Evolutionary conservation across 139 green algal species (phyloP).

Genomic region (Coelastrella sp.): DNA sequence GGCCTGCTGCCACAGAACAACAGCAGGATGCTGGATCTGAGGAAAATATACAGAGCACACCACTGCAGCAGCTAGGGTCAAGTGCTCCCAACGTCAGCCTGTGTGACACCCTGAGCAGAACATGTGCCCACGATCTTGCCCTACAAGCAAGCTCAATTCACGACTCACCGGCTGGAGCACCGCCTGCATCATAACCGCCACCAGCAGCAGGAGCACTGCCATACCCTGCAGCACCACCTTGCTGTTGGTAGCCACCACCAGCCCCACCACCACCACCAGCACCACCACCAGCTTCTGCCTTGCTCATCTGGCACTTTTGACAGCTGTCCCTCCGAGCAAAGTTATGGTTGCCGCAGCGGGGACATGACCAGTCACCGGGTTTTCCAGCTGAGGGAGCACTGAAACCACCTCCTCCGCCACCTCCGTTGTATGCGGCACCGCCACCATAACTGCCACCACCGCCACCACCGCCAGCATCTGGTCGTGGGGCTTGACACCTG

Average conservation of each 20-base stretch:
- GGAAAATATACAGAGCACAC: no score
- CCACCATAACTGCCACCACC: background rate
- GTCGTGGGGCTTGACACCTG: background rate
- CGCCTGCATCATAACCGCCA: conserved; percentile 31
- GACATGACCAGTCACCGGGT: conserved; percentile 78
- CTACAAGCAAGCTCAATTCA: no score
- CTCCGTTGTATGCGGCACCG: conserved; percentile 47
- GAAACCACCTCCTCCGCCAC: conserved; percentile 48
- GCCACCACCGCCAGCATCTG: conserved; percentile 33
- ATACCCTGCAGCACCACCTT: conserved; percentile 6
- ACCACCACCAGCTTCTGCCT: conserved; percentile 50
- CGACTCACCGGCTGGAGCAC: background rate
- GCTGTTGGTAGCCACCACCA: conserved; percentile 1
- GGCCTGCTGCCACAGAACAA: background rate
- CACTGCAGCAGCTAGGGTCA: no score
- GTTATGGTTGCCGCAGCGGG: conserved; percentile 78
- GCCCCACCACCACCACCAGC: conserved; percentile 36
- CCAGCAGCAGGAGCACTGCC: conserved; percentile 9
- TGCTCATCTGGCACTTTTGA: conserved; percentile 77
- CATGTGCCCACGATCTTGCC: background rate
- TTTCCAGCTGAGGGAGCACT: conserved; percentile 25
- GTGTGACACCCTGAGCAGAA: no score
- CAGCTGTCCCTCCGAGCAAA: conserved; percentile 76
- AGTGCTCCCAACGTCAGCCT: no score
- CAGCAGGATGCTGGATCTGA: background rate